Percentiles rank a stretch among this genome's conserved stretches.
These are phyloP conservation scores for Trichocomaceae sp. DNA, from an alignment of 2,329 filamentous ascomycete genomes.

Conservation along the genomic window DNA sequence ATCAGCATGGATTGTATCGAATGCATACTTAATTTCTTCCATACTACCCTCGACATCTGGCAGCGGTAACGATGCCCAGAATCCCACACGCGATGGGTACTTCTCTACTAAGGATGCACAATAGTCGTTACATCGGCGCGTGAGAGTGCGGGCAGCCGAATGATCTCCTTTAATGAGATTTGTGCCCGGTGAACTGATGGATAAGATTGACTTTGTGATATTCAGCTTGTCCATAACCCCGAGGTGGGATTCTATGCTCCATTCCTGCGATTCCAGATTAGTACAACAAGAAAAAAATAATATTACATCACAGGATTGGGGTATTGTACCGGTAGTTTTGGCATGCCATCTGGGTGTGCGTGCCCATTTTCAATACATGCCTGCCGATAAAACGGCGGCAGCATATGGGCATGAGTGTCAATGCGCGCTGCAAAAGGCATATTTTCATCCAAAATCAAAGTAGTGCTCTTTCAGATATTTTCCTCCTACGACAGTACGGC, in stretches of 20 bases:
- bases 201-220: constrained; percentile 49
- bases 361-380: not conserved
- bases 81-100: constrained; percentile 39
- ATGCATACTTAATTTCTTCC: constrained; percentile 41
- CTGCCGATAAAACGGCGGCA: constrained; percentile 8
- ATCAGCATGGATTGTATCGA: constrained; percentile 37
- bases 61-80: constrained; percentile 49
- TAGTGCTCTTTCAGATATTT: no score
- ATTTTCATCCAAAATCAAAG: not conserved
- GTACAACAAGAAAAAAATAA: no score
- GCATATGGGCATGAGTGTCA: constrained; percentile 6
- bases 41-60: constrained; percentile 45
- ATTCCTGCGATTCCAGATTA: constrained; percentile 25
- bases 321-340: constrained; percentile 1
- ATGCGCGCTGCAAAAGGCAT: constrained; percentile 8
- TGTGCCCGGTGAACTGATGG: constrained; percentile 50
- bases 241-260: constrained; percentile 44
- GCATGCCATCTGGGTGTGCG: constrained; percentile 12
- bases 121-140: constrained; percentile 31
- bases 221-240: constrained; percentile 45
- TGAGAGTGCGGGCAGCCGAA: constrained; percentile 30
- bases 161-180: constrained; percentile 39
- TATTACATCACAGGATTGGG: no score
- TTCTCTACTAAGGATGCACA: constrained; percentile 18
- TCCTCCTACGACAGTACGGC: no score